Conservation (phyloP, 345 rosid genomes). For the Anacardium occidentale region DNA sequence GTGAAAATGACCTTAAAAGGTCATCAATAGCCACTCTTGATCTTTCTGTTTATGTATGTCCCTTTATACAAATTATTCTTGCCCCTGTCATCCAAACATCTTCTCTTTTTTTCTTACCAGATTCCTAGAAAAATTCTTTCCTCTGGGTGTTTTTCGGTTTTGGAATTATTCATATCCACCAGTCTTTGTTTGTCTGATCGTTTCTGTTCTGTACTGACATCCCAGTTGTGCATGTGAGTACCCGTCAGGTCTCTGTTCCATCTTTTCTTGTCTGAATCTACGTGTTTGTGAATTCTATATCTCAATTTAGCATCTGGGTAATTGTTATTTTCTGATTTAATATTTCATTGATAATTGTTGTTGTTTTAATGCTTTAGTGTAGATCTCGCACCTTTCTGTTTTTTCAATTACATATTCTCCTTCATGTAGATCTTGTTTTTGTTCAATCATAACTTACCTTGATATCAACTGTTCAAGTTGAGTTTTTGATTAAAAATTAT, state of each 20-base stretch:
- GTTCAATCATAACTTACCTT: neutral
- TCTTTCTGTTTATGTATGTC: slow-evolving; percentile 5
- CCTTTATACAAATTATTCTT: slow-evolving; percentile 5
- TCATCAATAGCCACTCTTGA: neutral
- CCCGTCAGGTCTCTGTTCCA: neutral
- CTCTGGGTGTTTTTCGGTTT: slow-evolving; percentile 3
- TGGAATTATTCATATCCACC: neutral
- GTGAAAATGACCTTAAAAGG: neutral
- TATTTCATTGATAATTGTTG: neutral
- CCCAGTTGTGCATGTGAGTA: slow-evolving; percentile 6
- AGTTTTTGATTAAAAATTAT: neutral
- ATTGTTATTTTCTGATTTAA: neutral
- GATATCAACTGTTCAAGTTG: neutral
- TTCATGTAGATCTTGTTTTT: slow-evolving; percentile 1
- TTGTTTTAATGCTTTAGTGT: neutral
- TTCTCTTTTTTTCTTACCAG: neutral
- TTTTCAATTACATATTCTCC: neutral
- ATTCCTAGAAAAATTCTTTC: slow-evolving; percentile 3
- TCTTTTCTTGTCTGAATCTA: neutral
- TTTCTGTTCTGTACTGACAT: slow-evolving; percentile 3
- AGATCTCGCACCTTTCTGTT: neutral
- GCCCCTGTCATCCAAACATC: neutral
- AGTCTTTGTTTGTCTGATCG: neutral
- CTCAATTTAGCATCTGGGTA: slow-evolving; percentile 15
- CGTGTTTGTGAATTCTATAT: slow-evolving; percentile 3